phyloP scores from a whole-genome alignment of 2,329 filamentous ascomycete genomes.

The Apiospora kogelbergensis region DNA sequence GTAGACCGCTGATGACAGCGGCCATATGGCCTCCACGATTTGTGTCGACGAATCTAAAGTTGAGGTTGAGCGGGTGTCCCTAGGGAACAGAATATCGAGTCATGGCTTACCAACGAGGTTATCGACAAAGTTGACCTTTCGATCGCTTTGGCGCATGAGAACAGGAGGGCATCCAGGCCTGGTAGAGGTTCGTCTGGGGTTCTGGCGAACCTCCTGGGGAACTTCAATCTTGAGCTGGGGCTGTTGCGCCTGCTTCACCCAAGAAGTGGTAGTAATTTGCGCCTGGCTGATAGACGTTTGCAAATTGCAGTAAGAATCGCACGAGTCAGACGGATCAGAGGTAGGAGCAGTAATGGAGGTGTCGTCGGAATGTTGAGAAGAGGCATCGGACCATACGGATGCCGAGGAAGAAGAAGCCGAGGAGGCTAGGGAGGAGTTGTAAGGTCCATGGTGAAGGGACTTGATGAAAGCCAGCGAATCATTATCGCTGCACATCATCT shows the following conservation, averaged over 20 bases:
- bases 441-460: conserved; percentile 55
- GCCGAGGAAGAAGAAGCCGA: conserved; percentile 75
- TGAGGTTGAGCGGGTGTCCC: conserved; percentile 31
- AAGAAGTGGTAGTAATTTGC: conserved; percentile 30
- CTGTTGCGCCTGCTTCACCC: conserved; percentile 32
- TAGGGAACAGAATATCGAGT: conserved; percentile 24
- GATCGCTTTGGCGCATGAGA: conserved; percentile 83
- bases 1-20: conserved; percentile 78
- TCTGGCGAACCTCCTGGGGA: conserved; percentile 63
- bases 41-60: conserved; percentile 87
- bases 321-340: conserved; percentile 51
- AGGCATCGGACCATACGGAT: conserved; percentile 75
- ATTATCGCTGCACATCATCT: conserved; percentile 58
- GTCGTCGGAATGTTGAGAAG: conserved; percentile 69
- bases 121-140: conserved; percentile 93
- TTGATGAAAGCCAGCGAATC: conserved; percentile 53
- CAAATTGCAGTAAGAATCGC: conserved; percentile 42
- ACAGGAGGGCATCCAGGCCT: conserved; percentile 67
- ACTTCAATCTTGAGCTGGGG: conserved; percentile 48
- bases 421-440: conserved; percentile 69
- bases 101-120: conserved; percentile 89
- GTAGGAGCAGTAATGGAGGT: conserved; percentile 63
- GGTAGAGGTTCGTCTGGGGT: conserved; percentile 58
- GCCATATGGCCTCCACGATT: conserved; percentile 97
- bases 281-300: conserved; percentile 31